A percentile compares a stretch with the other conserved stretches of the same genome.
Evolutionary conservation across 2,329 filamentous ascomycete genomes (phyloP).

Genomic region (Atkinsonella texensis): DNA sequence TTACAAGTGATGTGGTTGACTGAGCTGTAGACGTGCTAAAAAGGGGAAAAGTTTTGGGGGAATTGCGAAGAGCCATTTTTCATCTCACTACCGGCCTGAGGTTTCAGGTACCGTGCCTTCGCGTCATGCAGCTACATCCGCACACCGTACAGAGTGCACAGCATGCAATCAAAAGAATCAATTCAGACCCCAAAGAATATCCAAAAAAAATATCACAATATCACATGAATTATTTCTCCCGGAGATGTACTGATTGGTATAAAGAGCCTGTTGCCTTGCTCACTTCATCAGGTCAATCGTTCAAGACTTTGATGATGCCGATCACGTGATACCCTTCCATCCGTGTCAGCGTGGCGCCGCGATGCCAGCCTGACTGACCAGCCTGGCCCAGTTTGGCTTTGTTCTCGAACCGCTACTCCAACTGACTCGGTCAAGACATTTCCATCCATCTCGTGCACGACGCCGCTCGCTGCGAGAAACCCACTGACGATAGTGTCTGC

Average conservation of each 20-base stretch:
- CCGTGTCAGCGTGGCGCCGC: conserved; percentile 1
- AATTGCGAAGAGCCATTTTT: conserved; percentile 1
- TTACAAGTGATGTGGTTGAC: not conserved
- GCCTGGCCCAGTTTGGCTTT: not conserved
- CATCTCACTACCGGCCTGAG: conserved; percentile 18
- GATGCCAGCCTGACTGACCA: not conserved
- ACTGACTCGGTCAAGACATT: not conserved
- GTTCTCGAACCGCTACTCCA: not conserved
- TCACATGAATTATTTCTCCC: too few species aligned
- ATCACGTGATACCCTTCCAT: conserved; percentile 2
- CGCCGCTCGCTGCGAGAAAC: not conserved
- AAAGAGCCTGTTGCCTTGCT: too few species aligned
- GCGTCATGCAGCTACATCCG: not conserved
- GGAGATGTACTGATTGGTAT: too few species aligned
- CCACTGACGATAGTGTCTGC: not conserved
- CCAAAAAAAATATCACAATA: too few species aligned
- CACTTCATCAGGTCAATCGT: too few species aligned
- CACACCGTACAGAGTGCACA: too few species aligned
- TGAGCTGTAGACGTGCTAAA: not conserved
- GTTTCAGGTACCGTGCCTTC: conserved; percentile 18
- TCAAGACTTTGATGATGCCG: not conserved
- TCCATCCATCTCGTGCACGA: not conserved
- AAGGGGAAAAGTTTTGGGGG: conserved; percentile 19
- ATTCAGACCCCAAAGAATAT: too few species aligned
- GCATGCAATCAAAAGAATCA: too few species aligned